Evolutionary conservation across 176 grass and related monocot genomes (phyloP), one percentile per base, ranked within the genome.

Genomic region (Dactylis glomerata): DNA sequence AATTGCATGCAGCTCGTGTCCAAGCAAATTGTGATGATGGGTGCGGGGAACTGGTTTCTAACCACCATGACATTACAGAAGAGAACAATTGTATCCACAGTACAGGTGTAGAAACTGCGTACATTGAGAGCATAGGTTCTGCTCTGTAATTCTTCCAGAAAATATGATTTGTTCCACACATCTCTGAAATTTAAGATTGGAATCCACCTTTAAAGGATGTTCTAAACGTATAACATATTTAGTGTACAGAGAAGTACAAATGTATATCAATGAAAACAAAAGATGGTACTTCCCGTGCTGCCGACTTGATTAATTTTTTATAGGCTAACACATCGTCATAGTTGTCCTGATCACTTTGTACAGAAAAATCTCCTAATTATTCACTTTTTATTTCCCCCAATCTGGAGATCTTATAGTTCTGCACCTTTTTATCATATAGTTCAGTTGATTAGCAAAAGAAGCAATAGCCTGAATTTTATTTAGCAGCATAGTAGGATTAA

Each of bases 1-100:
- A 49, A 10, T 50, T 73, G 23, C 51, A 38, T 82, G 30, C 62
- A 40, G 15, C 65, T 73, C 14, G 54, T 86, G 31, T 68, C 22
- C 6, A 52, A 62, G 47, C 64, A 86, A 73, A 83, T 74, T 14
- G 46, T 12, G 5, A 32, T 51, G 64, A 34, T 20, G 4, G 86
- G 78, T 80, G 36, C 31, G 3, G 34, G 79, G 24, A 89, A 69
- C 73, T 86, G 90, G 90, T 71, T 8, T 61, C 49, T 78, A 61
- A 63, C 78, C 51, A 38, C 79, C 13, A 83, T 69, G 62, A 73
- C 58, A 69, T 40, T 69, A 5, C 22, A 69, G 22, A 69, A 69
- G 36, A 41, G 67, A 41, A 69, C 24, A 73, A 59, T 28, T 84
- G 42, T 26, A 69, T 41, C 23, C 4, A 46, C 12, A 46, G 44